phyloP scores from a whole-genome alignment of 2,329 filamentous ascomycete genomes.

The Akanthomyces dipterigenus region DNA sequence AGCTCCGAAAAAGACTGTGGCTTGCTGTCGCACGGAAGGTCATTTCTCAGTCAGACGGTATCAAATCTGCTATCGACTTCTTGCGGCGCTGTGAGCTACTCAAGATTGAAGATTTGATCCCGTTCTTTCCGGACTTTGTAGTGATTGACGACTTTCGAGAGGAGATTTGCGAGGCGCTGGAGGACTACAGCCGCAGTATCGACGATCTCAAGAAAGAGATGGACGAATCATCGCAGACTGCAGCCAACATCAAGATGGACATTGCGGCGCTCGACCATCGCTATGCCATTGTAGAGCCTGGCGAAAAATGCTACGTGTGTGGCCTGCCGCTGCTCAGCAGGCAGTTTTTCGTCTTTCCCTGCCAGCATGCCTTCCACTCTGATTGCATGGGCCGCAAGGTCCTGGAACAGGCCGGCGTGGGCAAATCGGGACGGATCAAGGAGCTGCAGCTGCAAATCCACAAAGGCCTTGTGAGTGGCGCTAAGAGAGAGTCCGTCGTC shows the following conservation, averaged over 20 bases:
- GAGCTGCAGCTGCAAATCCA: slow-evolving; percentile 81
- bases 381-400: slow-evolving; percentile 87
- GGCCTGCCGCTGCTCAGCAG: slow-evolving; percentile 76
- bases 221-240: slow-evolving; percentile 87
- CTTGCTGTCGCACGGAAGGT: slow-evolving; percentile 91
- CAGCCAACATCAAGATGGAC: slow-evolving; percentile 82
- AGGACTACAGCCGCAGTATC: slow-evolving; percentile 89
- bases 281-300: slow-evolving; percentile 94
- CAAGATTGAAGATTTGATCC: slow-evolving; percentile 92
- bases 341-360: slow-evolving; percentile 98
- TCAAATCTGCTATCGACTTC: slow-evolving; percentile 91
- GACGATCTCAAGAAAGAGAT: slow-evolving; percentile 85
- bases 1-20: slow-evolving; percentile 89
- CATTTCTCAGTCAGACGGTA: slow-evolving; percentile 76
- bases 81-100: slow-evolving; percentile 85
- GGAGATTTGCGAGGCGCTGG: slow-evolving; percentile 88
- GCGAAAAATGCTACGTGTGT: slow-evolving; percentile 89
- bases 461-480: slow-evolving; percentile 62
- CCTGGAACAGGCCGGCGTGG: slow-evolving; percentile 70
- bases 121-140: slow-evolving; percentile 97
- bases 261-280: slow-evolving; percentile 79
- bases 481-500: slow-evolving; percentile 73
- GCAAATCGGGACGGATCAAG: slow-evolving; percentile 70
- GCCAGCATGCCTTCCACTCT: slow-evolving; percentile 95
- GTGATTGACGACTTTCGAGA: slow-evolving; percentile 99